Evolutionary conservation across 345 rosid genomes (phyloP), one percentile per base, ranked within the genome.

Genomic region (Syzygium aqueum): DNA sequence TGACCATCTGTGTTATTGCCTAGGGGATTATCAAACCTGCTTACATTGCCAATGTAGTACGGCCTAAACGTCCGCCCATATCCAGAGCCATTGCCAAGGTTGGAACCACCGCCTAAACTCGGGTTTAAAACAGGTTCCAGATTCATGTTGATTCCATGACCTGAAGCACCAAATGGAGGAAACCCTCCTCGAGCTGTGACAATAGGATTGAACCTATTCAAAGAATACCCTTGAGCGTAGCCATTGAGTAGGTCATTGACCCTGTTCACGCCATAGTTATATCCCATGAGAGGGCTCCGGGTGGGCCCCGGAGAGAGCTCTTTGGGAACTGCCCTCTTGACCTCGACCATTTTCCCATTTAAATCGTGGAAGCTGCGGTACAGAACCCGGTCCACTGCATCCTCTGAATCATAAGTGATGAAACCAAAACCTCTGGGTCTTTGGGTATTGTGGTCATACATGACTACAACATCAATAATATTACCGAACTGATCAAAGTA

Each of bases 371-470:
- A 97, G 82, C 96, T 96, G 90, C 92, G 95, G 88, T 92, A 94
- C 89, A 97, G 95, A 89, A 95, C 99, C 90, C 93, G 90, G 61
- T 97, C 99, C 77, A 97, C 98, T 46, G 99, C 94, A 85, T 97
- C 99, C 88, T 97, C 99, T 2, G 95, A 90, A 91, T 96, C 99
- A 88, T 90, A 97, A 59, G 99, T 96, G 88, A 97, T 97, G 96
- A 97, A 97, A 88, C 99, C 99, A 86, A 96, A 97, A 82, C 99
- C 99, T 93, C 99, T 94, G 86, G 99, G 99, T 90, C 99, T 93
- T 87, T 95, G 99, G 40, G 99, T 97, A 86, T 95, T 97, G 92
- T 97, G 99, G 91, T 97, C 99, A 89, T 97, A 96, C 99, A 97
- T 97, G 73, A 97, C 99, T 82, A 96, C 99, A 87, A 96, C 99